Evolutionary conservation across 2,329 filamentous ascomycete genomes (phyloP).

Genomic region (Stemphylium beticola): DNA sequence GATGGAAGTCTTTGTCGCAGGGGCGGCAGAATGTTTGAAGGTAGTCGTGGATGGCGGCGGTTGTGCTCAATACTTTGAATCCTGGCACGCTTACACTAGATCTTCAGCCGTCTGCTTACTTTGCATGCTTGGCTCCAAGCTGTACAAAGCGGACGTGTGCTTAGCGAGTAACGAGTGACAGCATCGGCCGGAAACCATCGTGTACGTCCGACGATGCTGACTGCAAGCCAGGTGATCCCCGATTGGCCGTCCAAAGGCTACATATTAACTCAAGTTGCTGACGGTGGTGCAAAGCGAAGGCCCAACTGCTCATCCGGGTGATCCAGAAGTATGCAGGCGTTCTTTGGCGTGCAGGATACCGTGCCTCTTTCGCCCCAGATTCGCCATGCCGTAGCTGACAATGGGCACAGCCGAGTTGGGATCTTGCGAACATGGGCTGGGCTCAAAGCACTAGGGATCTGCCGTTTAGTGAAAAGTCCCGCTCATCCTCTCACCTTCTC

Average conservation of each 20-base stretch:
- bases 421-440: slow-evolving; percentile 9
- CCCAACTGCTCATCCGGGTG: slow-evolving; percentile 8
- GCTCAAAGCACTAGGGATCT: slow-evolving; percentile 1
- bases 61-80: not conserved
- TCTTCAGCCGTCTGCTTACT: slow-evolving; percentile 6
- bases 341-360: slow-evolving; percentile 17
- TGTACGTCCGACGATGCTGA: slow-evolving; percentile 12
- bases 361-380: slow-evolving; percentile 11
- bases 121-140: slow-evolving; percentile 9
- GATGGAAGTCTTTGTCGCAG: not conserved
- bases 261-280: slow-evolving; percentile 20
- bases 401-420: slow-evolving; percentile 19
- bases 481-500: slow-evolving; percentile 8
- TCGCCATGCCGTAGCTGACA: slow-evolving; percentile 6
- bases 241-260: slow-evolving; percentile 19
- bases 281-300: slow-evolving; percentile 19
- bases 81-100: slow-evolving; percentile 10
- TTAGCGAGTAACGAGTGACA: slow-evolving; percentile 14
- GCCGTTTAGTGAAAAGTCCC: slow-evolving; percentile 13
- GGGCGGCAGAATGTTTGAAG: not conserved
- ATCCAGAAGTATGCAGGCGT: slow-evolving; percentile 15
- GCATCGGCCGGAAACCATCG: slow-evolving; percentile 6
- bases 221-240: slow-evolving; percentile 7
- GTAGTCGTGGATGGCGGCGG: not conserved
- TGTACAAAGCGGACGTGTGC: slow-evolving; percentile 9